Conservation (phyloP, 805 yeast species). For the Ogataea nakhonphanomensis region DNA sequence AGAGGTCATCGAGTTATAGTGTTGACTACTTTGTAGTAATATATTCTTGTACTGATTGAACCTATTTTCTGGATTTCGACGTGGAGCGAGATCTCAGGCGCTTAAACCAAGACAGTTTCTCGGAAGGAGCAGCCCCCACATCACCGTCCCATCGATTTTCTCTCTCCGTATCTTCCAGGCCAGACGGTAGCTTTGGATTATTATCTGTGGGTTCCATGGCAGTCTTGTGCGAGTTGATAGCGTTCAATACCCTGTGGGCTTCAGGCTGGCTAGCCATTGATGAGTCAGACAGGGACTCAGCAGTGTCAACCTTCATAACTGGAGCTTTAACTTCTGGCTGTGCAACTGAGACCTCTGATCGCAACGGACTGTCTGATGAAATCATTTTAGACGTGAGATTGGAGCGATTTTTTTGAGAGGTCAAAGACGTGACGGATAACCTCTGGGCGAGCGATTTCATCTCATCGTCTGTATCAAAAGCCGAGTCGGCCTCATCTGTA, state of each 20-base stretch:
- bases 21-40: background rate
- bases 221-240: conserved; percentile 16
- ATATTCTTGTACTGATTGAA: too few species aligned
- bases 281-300: conserved; percentile 1
- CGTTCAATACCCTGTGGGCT: conserved; percentile 15
- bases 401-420: conserved; percentile 3
- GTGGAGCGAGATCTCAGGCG: conserved; percentile 36
- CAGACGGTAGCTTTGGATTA: conserved; percentile 2
- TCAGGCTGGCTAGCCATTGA: conserved; percentile 4
- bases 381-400: conserved; percentile 7
- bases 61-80: conserved; percentile 20
- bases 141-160: conserved; percentile 30
- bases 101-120: conserved; percentile 42
- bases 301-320: conserved; percentile 11
- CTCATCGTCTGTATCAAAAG: conserved; percentile 24
- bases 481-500: conserved; percentile 27
- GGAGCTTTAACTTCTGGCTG: conserved; percentile 10
- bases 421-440: conserved; percentile 6
- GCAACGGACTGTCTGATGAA: conserved; percentile 3
- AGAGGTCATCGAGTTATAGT: conserved; percentile 8
- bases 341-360: background rate
- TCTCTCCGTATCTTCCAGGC: conserved; percentile 25
- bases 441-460: conserved; percentile 10
- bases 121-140: conserved; percentile 12
- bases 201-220: conserved; percentile 15